These are phyloP conservation scores for Schwanniomyces polymorphus DNA, from an alignment of 805 yeast species.

Conservation along the genomic window DNA sequence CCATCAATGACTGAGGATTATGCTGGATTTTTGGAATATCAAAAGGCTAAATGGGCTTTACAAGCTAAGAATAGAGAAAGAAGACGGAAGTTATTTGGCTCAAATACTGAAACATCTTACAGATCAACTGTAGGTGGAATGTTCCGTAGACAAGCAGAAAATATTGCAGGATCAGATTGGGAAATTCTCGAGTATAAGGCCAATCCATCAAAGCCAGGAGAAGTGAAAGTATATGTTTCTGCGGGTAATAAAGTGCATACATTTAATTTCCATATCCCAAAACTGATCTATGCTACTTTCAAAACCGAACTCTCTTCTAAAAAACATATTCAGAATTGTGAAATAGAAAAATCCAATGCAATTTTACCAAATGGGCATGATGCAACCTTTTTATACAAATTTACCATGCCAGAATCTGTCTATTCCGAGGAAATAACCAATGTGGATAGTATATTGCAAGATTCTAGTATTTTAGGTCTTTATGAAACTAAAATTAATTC, in stretches of 20 bases:
- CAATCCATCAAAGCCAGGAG: constrained; percentile 64
- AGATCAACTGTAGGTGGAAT: constrained; percentile 66
- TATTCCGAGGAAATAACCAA: constrained; percentile 57
- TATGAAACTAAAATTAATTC: constrained; percentile 74
- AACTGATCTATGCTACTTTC: constrained; percentile 68
- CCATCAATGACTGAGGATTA: constrained; percentile 72
- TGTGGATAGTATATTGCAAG: constrained; percentile 63
- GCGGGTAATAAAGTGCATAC: constrained; percentile 74
- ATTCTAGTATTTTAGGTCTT: constrained; percentile 61
- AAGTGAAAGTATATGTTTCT: constrained; percentile 66
- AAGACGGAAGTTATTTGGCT: constrained; percentile 79
- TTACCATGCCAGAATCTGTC: constrained; percentile 66
- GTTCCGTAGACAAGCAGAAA: constrained; percentile 76
- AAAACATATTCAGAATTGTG: constrained; percentile 46
- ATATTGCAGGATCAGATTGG: constrained; percentile 79
- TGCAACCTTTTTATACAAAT: constrained; percentile 52
- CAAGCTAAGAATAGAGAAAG: constrained; percentile 73
- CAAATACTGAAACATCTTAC: constrained; percentile 48
- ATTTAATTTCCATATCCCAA: constrained; percentile 71
- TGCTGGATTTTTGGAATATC: constrained; percentile 65
- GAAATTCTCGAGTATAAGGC: constrained; percentile 71
- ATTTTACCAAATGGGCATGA: constrained; percentile 70
- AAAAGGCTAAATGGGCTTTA: constrained; percentile 83
- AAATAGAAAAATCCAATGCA: constrained; percentile 58
- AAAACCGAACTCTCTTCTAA: constrained; percentile 46